Conservation (phyloP, 768 basidiomycete genomes). For the Pleurotus citrinopileatus region DNA sequence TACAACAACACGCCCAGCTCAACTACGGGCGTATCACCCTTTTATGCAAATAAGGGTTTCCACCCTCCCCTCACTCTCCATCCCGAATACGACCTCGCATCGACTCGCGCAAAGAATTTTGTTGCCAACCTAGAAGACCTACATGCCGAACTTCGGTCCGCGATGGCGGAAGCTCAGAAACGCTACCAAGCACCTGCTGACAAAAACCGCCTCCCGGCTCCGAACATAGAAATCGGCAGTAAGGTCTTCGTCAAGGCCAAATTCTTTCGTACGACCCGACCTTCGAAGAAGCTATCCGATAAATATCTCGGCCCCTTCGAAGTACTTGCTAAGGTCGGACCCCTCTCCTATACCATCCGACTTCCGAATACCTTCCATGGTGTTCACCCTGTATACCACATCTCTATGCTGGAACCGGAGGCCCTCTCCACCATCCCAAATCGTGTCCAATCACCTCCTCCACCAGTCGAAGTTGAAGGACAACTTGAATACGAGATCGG, state of each 20-base stretch:
- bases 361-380: too few species aligned
- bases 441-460: too few species aligned
- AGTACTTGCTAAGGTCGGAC: neutral
- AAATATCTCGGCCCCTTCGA: conserved; percentile 25
- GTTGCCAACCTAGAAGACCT: too few species aligned
- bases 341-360: conserved; percentile 22
- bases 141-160: conserved; percentile 29
- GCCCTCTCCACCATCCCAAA: too few species aligned
- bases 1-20: conserved; percentile 34
- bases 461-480: too few species aligned
- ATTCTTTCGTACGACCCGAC: conserved; percentile 38
- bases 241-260: conserved; percentile 32
- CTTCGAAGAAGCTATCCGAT: conserved; percentile 36
- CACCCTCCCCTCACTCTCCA: conserved; percentile 28
- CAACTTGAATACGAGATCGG: too few species aligned
- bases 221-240: conserved; percentile 24
- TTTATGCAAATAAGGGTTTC: conserved; percentile 31
- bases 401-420: too few species aligned
- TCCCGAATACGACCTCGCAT: conserved; percentile 25
- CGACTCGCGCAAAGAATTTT: conserved; percentile 24
- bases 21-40: conserved; percentile 32
- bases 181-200: conserved; percentile 26
- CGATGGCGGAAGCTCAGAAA: conserved; percentile 29
- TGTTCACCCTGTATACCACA: too few species aligned
- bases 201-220: conserved; percentile 18